These are phyloP conservation scores for Podospora pseudopauciseta DNA, from an alignment of 495 filamentous ascomycete genomes.

Conservation along the genomic window DNA sequence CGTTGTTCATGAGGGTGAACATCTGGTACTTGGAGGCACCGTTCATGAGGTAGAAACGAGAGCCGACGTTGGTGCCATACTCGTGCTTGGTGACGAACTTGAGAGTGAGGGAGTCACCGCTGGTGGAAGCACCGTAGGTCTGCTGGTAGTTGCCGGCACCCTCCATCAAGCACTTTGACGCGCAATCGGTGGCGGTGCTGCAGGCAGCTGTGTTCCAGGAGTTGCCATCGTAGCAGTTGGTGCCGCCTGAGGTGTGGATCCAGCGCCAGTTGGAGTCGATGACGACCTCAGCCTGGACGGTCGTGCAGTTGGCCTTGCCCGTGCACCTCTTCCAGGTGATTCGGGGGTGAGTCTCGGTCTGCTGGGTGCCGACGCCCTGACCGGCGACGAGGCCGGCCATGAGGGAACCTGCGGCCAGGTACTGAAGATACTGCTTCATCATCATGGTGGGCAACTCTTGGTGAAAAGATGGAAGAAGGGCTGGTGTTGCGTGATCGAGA, in stretches of 20 bases:
- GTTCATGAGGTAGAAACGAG: slow-evolving; percentile 58
- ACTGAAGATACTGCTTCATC: slow-evolving; percentile 31
- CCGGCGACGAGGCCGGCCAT: slow-evolving; percentile 31
- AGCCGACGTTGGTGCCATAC: slow-evolving; percentile 51
- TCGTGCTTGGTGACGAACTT: slow-evolving; percentile 58
- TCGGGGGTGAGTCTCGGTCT: slow-evolving; percentile 56
- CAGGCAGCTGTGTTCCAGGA: slow-evolving; percentile 43
- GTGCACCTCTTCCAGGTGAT: slow-evolving; percentile 58
- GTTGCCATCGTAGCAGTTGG: slow-evolving; percentile 54
- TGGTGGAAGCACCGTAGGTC: slow-evolving; percentile 48
- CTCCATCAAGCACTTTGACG: slow-evolving; percentile 46
- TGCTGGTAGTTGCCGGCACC: slow-evolving; percentile 43
- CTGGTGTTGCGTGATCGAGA: slow-evolving; percentile 7
- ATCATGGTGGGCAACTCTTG: slow-evolving; percentile 12
- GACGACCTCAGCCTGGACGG: slow-evolving; percentile 43
- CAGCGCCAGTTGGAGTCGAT: slow-evolving; percentile 55
- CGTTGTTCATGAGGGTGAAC: slow-evolving; percentile 55
- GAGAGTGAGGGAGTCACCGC: slow-evolving; percentile 47
- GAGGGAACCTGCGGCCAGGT: slow-evolving; percentile 32
- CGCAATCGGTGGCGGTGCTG: slow-evolving; percentile 42
- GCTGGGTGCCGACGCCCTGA: slow-evolving; percentile 55
- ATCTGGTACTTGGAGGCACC: slow-evolving; percentile 52
- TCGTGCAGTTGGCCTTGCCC: slow-evolving; percentile 47
- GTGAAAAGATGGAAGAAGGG: not conserved
- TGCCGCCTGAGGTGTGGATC: slow-evolving; percentile 38